Conservation (phyloP, 2,329 filamentous ascomycete genomes). For the Claviceps spartinae region DNA sequence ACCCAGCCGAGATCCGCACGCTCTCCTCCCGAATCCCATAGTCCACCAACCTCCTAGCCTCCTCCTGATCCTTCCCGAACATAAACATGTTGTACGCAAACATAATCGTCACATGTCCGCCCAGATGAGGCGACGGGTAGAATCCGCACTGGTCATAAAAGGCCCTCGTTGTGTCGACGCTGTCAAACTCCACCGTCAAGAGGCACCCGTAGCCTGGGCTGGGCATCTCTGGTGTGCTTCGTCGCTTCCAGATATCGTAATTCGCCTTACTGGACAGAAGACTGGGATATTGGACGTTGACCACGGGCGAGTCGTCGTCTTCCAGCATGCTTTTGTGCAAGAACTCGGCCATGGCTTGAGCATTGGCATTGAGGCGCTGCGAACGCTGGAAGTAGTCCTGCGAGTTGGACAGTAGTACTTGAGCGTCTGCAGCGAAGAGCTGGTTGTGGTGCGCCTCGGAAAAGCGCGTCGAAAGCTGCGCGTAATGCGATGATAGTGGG, state of each 20-base stretch:
- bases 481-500: slow-evolving; percentile 28
- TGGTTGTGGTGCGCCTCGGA: slow-evolving; percentile 27
- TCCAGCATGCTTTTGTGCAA: slow-evolving; percentile 18
- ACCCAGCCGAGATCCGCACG: slow-evolving; percentile 32
- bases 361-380: slow-evolving; percentile 28
- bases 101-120: slow-evolving; percentile 36
- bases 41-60: slow-evolving; percentile 21
- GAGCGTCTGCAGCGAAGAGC: slow-evolving; percentile 32
- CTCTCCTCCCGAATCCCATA: slow-evolving; percentile 27
- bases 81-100: slow-evolving; percentile 33
- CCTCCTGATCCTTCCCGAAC: slow-evolving; percentile 25
- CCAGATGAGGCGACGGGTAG: slow-evolving; percentile 39
- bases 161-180: slow-evolving; percentile 22
- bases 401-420: slow-evolving; percentile 31
- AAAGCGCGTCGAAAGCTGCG: slow-evolving; percentile 18
- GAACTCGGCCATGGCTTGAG: slow-evolving; percentile 25
- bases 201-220: slow-evolving; percentile 41
- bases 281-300: slow-evolving; percentile 30
- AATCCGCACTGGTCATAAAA: slow-evolving; percentile 38
- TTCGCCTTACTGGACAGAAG: slow-evolving; percentile 19
- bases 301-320: slow-evolving; percentile 20
- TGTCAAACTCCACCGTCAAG: slow-evolving; percentile 35
- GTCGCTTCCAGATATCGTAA: slow-evolving; percentile 24
- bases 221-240: slow-evolving; percentile 28
- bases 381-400: slow-evolving; percentile 28